These are phyloP conservation scores for Penicillium coffeae DNA, from an alignment of 495 filamentous ascomycete species.

Conservation along the genomic window DNA sequence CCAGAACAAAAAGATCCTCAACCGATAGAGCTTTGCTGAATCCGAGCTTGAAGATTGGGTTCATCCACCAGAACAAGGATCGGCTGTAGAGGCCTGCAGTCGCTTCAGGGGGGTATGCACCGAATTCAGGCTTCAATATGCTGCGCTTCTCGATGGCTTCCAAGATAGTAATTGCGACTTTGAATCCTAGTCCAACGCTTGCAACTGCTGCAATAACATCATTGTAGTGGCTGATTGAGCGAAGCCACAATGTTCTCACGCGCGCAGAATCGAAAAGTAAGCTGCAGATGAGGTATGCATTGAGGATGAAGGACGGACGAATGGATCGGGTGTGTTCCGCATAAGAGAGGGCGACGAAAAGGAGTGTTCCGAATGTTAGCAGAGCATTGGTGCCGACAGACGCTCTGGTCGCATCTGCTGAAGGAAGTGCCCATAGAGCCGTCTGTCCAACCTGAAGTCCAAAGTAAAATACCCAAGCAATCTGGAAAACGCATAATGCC, in stretches of 20 bases:
- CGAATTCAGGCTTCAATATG: conserved; percentile 42
- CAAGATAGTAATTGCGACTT: conserved; percentile 45
- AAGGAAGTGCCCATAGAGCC: conserved; percentile 44
- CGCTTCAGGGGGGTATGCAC: conserved; percentile 54
- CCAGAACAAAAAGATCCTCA: conserved; percentile 44
- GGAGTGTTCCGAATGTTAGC: conserved; percentile 34
- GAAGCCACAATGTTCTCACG: conserved; percentile 56
- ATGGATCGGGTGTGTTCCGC: conserved; percentile 54
- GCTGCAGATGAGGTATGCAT: conserved; percentile 56
- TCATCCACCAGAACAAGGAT: conserved; percentile 58
- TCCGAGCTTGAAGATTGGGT: conserved; percentile 49
- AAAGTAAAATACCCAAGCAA: conserved; percentile 36
- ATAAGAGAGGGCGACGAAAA: conserved; percentile 48
- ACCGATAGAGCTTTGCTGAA: conserved; percentile 40
- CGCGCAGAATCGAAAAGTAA: conserved; percentile 56
- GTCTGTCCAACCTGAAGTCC: conserved; percentile 45
- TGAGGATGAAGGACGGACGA: conserved; percentile 57
- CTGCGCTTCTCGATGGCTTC: conserved; percentile 54
- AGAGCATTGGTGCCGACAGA: conserved; percentile 48
- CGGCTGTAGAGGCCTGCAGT: conserved; percentile 51
- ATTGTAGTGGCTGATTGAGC: conserved; percentile 29
- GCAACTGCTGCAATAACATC: conserved; percentile 42
- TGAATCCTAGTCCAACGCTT: conserved; percentile 44
- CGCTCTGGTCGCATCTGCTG: conserved; percentile 27
- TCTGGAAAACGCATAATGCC: conserved; percentile 17